Evolutionary conservation across 2,329 filamentous ascomycete genomes (phyloP), one percentile per base, ranked within the genome.

Genomic region (Penicillium sp.): DNA sequence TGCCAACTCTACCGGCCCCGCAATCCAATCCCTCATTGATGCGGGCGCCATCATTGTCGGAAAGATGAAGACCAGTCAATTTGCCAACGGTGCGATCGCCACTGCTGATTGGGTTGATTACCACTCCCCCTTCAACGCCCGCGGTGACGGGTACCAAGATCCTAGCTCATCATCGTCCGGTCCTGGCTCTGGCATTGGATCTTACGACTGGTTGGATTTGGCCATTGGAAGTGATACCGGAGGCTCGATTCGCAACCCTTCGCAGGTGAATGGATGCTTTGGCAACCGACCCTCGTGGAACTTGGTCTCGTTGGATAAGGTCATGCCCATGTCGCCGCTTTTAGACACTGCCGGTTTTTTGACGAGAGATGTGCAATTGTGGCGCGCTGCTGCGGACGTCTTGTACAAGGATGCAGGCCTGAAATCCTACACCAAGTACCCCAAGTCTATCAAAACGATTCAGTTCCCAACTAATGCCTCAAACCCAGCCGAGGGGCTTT

Each of bases 1-100:
- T 2, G 72, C 76, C 0, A 76, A 71, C 1, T 65, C 65, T 3
- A 85, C 82, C 2, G 80, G 82, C 0, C 65, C 77, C 0, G 75
- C 80, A 1, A 59, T 85, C 0, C 80, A 84, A 48, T 74, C 76
- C 1, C 69, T 89, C 1, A 76, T 88, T 3, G 79, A 85, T 48
- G 78, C 82, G 2, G 87, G 87, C 0, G 86, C 83, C 0, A 72
- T 75, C 3, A 57, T 76, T 7, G 68, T 76, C 1, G 74, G 74
- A 0, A 74, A 74, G 47, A 67, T 68, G 49, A 69, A 69, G 20
- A 66, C 67, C 0, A 62, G 62, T 11, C 67, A 74, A 37, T 75
- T 75, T 48, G 72, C 70, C 3, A 69, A 69, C 22, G 66, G 66
- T 9, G 68, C 70, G 44, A 59, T 40, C 7, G 57, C 68, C 0